phyloP scores from a whole-genome alignment of 257 asterid species.

The Nicotiana benthamiana region DNA sequence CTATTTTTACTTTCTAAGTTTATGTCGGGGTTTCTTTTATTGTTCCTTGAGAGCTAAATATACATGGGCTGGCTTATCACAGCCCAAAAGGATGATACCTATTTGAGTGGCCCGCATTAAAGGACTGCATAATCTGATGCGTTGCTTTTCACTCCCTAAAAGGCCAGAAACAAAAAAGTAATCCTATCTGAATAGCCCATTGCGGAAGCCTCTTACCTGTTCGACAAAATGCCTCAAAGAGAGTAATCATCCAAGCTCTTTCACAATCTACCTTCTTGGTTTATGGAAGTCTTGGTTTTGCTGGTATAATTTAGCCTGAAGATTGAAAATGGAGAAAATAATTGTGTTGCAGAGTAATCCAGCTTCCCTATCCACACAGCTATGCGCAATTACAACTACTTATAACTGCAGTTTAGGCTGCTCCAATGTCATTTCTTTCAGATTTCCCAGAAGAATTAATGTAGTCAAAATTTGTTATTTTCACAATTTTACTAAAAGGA shows the following conservation, averaged over 20 bases:
- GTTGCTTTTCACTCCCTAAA: no score
- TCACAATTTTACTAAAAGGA: background rate
- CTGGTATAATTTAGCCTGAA: background rate
- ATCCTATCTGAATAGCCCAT: background rate
- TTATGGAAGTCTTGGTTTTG: background rate
- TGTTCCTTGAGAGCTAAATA: background rate
- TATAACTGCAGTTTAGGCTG: background rate
- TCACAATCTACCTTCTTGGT: background rate
- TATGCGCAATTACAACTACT: background rate
- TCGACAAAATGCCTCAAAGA: background rate
- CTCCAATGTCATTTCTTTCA: background rate
- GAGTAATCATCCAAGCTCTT: background rate
- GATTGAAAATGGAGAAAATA: slow-evolving; percentile 1
- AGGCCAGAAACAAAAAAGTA: no score
- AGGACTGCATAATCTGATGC: background rate
- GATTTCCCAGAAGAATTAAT: background rate
- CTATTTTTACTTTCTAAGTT: no score
- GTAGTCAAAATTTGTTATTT: background rate
- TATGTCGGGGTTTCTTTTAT: background rate
- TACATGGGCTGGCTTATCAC: background rate
- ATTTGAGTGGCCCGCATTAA: background rate
- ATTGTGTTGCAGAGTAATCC: background rate
- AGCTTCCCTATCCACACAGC: background rate
- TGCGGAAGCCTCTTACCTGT: background rate
- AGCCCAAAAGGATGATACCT: background rate